These are phyloP conservation scores for Xylariaceae sp. DNA, from an alignment of 2,329 filamentous ascomycete species.

Conservation along the genomic window DNA sequence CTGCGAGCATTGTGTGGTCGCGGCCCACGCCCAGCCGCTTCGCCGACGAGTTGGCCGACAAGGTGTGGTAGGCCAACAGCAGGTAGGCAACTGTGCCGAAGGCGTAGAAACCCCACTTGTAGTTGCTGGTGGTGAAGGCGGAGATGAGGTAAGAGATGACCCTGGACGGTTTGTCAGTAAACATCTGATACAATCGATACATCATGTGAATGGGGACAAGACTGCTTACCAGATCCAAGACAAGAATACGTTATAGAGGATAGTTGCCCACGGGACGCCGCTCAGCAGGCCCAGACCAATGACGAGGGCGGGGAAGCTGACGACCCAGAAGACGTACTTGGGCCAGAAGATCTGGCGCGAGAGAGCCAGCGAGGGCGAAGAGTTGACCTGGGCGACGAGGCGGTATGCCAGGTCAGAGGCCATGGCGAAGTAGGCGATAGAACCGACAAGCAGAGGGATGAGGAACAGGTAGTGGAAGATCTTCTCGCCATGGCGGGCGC, in stretches of 20 bases:
- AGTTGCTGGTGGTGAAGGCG: conserved; percentile 43
- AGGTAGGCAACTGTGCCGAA: conserved; percentile 45
- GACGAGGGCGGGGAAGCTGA: conserved; percentile 42
- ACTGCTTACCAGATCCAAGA: conserved; percentile 42
- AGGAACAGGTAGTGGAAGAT: conserved; percentile 54
- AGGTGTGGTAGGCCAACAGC: conserved; percentile 41
- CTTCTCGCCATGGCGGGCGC: conserved; percentile 41
- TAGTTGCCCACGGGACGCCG: conserved; percentile 51
- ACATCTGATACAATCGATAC: no score
- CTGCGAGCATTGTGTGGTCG: conserved; percentile 42
- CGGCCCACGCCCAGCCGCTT: conserved; percentile 36
- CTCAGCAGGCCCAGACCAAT: conserved; percentile 45
- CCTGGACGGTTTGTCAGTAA: conserved; percentile 25
- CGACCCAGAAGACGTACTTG: conserved; percentile 49
- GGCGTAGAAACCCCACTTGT: conserved; percentile 55
- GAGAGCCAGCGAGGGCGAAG: conserved; percentile 24
- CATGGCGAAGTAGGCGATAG: conserved; percentile 47
- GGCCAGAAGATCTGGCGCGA: conserved; percentile 49
- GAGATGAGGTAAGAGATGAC: conserved; percentile 44
- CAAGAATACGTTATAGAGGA: conserved; percentile 44
- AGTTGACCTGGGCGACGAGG: conserved; percentile 34
- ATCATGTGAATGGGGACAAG: not conserved
- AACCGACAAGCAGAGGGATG: conserved; percentile 43
- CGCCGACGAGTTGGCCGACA: conserved; percentile 36
- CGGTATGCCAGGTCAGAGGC: conserved; percentile 46